phyloP scores from a whole-genome alignment of 2,329 filamentous ascomycete species.

The Metarhizium album region DNA sequence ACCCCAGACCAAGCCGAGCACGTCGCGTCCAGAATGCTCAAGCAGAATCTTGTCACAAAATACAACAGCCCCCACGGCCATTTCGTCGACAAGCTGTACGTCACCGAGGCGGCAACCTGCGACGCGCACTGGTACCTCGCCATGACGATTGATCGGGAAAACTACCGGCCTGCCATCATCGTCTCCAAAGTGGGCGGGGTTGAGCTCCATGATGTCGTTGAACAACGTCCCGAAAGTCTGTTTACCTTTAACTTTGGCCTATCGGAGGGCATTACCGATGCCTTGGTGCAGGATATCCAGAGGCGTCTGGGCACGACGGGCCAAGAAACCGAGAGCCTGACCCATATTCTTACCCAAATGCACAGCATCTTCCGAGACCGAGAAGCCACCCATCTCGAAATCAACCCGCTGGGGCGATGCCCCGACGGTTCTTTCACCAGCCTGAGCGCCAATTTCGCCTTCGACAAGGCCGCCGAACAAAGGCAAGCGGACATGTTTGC shows the following conservation, averaged over 20 bases:
- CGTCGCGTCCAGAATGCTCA: constrained; percentile 14
- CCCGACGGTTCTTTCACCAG: constrained; percentile 19
- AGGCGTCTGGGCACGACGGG: constrained; percentile 1
- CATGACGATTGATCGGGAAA: constrained; percentile 32
- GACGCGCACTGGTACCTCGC: constrained; percentile 28
- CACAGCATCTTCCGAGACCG: constrained; percentile 30
- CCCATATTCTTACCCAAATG: constrained; percentile 12
- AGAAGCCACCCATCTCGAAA: constrained; percentile 36
- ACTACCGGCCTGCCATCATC: constrained; percentile 25
- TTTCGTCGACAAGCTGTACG: constrained; percentile 22
- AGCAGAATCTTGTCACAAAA: neutral
- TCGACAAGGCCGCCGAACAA: constrained; percentile 36
- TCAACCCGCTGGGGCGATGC: constrained; percentile 25
- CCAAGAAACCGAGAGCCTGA: constrained; percentile 8
- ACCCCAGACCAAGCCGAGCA: constrained; percentile 10
- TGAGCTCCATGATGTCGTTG: constrained; percentile 12
- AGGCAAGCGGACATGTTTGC: constrained; percentile 30
- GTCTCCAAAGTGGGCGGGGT: constrained; percentile 18
- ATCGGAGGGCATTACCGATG: constrained; percentile 16
- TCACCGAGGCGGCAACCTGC: constrained; percentile 21
- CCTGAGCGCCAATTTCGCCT: constrained; percentile 29
- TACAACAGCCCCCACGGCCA: constrained; percentile 1
- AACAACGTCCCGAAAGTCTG: neutral
- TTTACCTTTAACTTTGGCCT: constrained; percentile 15
- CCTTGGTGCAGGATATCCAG: constrained; percentile 11